Percentiles rank a stretch among this genome's conserved stretches.
These are phyloP conservation scores for Xylaria polymorpha DNA, from an alignment of 2,329 filamentous ascomycete genomes.

Conservation along the genomic window DNA sequence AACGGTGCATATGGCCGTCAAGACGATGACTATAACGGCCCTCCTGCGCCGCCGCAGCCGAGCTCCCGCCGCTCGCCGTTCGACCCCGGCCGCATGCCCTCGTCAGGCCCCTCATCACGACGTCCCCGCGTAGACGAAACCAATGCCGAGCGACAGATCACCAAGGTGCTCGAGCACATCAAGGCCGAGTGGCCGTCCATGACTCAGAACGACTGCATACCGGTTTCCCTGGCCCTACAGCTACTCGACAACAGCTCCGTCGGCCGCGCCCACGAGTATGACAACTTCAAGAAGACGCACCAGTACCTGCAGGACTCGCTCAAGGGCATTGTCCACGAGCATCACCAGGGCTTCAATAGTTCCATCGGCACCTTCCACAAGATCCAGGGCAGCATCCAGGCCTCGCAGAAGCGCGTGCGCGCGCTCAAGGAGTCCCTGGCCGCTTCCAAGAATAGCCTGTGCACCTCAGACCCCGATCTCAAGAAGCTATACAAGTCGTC, in stretches of 20 bases:
- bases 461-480: constrained; percentile 88
- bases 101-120: constrained; percentile 44
- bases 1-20: constrained; percentile 57
- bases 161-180: constrained; percentile 81
- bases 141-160: constrained; percentile 67
- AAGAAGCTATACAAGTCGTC: constrained; percentile 89
- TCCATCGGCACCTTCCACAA: constrained; percentile 99
- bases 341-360: constrained; percentile 99
- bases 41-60: constrained; percentile 47
- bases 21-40: constrained; percentile 64
- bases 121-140: constrained; percentile 51
- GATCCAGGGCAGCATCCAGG: constrained; percentile 92
- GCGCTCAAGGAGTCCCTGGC: constrained; percentile 84
- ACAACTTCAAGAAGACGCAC: constrained; percentile 85
- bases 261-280: constrained; percentile 88
- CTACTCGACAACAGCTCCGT: constrained; percentile 94
- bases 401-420: constrained; percentile 87
- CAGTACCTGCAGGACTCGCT: constrained; percentile 90
- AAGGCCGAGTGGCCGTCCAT: constrained; percentile 92
- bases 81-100: constrained; percentile 46
- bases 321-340: constrained; percentile 96
- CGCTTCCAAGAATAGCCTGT: constrained; percentile 82
- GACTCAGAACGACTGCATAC: constrained; percentile 87
- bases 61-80: constrained; percentile 49
- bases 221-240: constrained; percentile 93